A percentile compares a stretch with the other conserved stretches of the same genome.
Evolutionary conservation across 441 rosid species (phyloP).

Genomic region (Pelargonium citronellum): DNA sequence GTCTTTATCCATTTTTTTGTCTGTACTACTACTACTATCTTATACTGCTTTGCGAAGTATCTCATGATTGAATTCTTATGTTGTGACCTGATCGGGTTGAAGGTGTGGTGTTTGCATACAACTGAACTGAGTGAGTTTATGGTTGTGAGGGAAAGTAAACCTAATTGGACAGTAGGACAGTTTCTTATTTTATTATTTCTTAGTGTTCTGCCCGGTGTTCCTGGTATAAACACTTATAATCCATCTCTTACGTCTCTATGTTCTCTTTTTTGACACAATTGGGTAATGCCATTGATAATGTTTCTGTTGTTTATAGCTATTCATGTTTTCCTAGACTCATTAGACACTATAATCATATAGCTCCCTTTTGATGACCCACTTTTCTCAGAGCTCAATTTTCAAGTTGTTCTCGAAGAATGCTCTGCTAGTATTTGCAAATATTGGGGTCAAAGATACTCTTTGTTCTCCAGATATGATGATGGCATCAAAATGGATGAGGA

Average conservation of each 20-base stretch:
- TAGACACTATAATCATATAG: neutral
- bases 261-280: neutral
- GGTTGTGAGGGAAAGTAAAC: neutral
- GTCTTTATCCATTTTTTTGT: conserved; percentile 1
- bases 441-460: conserved; percentile 74
- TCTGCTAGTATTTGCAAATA: conserved; percentile 49
- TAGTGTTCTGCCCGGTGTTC: neutral
- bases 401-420: conserved; percentile 34
- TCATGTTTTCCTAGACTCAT: neutral
- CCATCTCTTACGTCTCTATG: neutral
- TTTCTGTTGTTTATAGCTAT: conserved; percentile 8
- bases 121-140: neutral
- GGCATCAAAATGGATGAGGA: conserved; percentile 92
- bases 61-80: neutral
- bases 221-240: neutral
- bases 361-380: neutral
- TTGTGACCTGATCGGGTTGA: neutral
- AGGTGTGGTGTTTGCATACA: neutral
- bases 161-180: neutral
- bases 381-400: conserved; percentile 38
- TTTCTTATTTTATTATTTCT: neutral
- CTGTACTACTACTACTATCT: neutral
- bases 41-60: neutral
- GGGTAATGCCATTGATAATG: neutral
- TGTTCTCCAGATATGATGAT: conserved; percentile 73